Conservation (phyloP, 768 basidiomycete genomes). For the Leccinum broughii region DNA sequence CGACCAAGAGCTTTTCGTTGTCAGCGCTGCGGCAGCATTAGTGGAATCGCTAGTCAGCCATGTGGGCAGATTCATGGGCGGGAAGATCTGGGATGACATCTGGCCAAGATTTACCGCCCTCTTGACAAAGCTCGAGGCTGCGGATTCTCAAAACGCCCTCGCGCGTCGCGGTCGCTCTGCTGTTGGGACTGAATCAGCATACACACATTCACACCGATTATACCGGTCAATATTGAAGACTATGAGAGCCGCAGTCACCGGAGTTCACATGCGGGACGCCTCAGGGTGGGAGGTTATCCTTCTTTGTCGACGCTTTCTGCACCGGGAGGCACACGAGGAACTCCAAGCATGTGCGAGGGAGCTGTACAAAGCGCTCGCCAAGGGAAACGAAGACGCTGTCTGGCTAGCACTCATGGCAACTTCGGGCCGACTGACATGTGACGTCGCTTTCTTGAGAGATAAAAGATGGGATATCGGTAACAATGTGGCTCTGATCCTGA, state of each 20-base stretch:
- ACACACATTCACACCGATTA: slow-evolving; percentile 78
- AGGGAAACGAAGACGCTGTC: slow-evolving; percentile 74
- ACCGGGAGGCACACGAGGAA: slow-evolving; percentile 64
- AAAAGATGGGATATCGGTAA: slow-evolving; percentile 61
- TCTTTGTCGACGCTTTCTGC: slow-evolving; percentile 75
- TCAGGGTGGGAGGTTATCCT: slow-evolving; percentile 82
- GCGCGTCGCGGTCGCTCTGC: slow-evolving; percentile 50
- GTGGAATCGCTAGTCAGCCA: slow-evolving; percentile 70
- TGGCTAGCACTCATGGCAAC: slow-evolving; percentile 77
- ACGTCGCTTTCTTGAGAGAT: slow-evolving; percentile 52
- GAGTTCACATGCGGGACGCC: slow-evolving; percentile 69
- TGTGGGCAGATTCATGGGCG: slow-evolving; percentile 83
- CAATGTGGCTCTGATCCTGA: slow-evolving; percentile 37
- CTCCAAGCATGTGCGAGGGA: slow-evolving; percentile 65
- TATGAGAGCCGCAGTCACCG: slow-evolving; percentile 62
- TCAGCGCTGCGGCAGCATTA: slow-evolving; percentile 70
- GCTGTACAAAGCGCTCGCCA: slow-evolving; percentile 61
- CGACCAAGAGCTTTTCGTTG: slow-evolving; percentile 76
- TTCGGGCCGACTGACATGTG: slow-evolving; percentile 39
- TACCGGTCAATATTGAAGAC: slow-evolving; percentile 76
- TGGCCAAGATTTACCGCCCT: slow-evolving; percentile 82
- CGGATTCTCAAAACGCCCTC: slow-evolving; percentile 68
- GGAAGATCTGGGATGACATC: slow-evolving; percentile 85
- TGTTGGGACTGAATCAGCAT: slow-evolving; percentile 67
- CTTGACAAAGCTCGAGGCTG: slow-evolving; percentile 57